Conservation (phyloP, 2,329 filamentous ascomycete species). For the Hymenoscyphus infarciens region DNA sequence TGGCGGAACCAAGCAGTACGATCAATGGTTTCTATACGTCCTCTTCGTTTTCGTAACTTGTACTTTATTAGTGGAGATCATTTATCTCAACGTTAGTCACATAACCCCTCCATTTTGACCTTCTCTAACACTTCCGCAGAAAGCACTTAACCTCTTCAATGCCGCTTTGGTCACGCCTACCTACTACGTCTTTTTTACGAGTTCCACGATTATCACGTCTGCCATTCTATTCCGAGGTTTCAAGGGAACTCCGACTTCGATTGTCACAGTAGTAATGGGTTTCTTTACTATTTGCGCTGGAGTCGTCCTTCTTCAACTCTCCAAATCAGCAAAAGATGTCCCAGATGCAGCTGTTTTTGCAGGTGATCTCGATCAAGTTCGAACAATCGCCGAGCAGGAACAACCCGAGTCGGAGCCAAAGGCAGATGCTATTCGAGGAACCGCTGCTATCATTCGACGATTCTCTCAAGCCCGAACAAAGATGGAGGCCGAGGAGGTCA, state of each 20-base stretch:
- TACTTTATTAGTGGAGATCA: conserved; percentile 90
- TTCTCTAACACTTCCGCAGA: conserved; percentile 51
- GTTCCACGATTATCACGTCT: conserved; percentile 89
- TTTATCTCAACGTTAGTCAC: conserved; percentile 83
- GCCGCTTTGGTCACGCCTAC: conserved; percentile 95
- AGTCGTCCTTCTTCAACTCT: conserved; percentile 89
- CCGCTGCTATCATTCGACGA: conserved; percentile 81
- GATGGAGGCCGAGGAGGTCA: conserved; percentile 76
- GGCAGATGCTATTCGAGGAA: conserved; percentile 89
- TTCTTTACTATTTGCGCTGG: conserved; percentile 93
- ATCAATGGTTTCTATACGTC: conserved; percentile 96
- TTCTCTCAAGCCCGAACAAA: conserved; percentile 73
- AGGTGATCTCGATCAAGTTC: conserved; percentile 90
- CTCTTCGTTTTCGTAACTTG: conserved; percentile 83
- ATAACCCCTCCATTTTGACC: background rate
- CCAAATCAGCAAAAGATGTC: conserved; percentile 96
- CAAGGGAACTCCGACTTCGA: conserved; percentile 76
- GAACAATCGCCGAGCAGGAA: conserved; percentile 90
- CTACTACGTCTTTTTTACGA: conserved; percentile 98
- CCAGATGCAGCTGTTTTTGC: conserved; percentile 89
- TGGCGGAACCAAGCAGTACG: conserved; percentile 80
- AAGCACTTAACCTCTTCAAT: conserved; percentile 97
- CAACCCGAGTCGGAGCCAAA: conserved; percentile 96
- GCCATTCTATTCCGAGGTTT: conserved; percentile 91
- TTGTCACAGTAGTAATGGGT: conserved; percentile 85